phyloP scores from a whole-genome alignment of 257 asterid species.

The Capsicum baccatum region DNA sequence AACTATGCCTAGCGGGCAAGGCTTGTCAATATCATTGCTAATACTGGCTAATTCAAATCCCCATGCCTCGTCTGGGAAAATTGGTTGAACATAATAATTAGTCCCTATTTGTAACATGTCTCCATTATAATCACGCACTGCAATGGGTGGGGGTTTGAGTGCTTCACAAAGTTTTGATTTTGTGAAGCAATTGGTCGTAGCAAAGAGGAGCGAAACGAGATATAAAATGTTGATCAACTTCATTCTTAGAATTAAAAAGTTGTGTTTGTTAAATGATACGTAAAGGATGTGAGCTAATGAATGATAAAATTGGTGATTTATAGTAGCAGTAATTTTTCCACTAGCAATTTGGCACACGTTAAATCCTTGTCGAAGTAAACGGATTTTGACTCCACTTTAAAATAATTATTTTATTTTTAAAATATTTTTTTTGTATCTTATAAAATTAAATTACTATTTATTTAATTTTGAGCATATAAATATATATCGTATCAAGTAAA shows the following conservation, averaged over 20 bases:
- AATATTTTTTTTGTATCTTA: no score
- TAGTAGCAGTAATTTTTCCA: neutral
- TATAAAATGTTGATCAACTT: neutral
- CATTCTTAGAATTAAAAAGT: neutral
- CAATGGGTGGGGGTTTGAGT: neutral
- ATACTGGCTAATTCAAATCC: constrained; percentile 3
- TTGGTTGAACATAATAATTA: neutral
- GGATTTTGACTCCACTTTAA: no score
- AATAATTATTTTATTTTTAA: no score
- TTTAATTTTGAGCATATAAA: no score
- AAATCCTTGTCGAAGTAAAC: no score
- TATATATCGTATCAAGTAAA: no score
- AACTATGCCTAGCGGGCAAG: neutral
- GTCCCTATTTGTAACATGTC: neutral
- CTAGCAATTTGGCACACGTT: neutral
- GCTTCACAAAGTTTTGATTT: neutral
- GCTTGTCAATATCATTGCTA: neutral
- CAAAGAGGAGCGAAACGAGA: neutral
- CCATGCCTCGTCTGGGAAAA: neutral
- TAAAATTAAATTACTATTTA: no score
- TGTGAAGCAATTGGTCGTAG: neutral
- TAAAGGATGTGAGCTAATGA: neutral
- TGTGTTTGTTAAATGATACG: neutral
- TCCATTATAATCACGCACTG: neutral
- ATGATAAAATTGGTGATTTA: neutral